Percentiles rank a stretch among this genome's conserved stretches.
These are phyloP conservation scores for Suhomyces guaymorum DNA, from an alignment of 1,139 yeast genomes.

Conservation along the genomic window DNA sequence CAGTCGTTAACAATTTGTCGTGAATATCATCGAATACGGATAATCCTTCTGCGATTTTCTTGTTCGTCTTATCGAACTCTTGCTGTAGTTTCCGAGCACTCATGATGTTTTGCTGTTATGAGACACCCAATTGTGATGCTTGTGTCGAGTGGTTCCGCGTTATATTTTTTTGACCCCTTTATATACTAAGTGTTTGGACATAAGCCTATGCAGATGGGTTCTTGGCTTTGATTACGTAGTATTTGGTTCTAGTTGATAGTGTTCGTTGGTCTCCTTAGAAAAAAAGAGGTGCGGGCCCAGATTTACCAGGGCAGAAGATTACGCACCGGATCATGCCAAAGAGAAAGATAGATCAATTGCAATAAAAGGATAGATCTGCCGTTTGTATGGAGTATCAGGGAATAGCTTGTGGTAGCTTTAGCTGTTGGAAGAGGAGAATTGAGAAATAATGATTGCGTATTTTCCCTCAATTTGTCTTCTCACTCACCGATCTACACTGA, in stretches of 20 bases:
- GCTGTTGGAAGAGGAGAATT: too few relatives aligned
- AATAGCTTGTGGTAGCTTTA: too few relatives aligned
- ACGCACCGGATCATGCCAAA: too few relatives aligned
- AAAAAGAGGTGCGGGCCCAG: slow-evolving; percentile 3
- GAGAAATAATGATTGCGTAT: too few relatives aligned
- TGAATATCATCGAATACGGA: slow-evolving; percentile 82
- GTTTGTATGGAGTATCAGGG: too few relatives aligned
- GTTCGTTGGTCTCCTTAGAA: slow-evolving; percentile 9
- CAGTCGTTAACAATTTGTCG: slow-evolving; percentile 80
- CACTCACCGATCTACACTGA: too few relatives aligned
- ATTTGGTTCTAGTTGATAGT: background rate
- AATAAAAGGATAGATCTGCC: too few relatives aligned
- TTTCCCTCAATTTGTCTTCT: too few relatives aligned
- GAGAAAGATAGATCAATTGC: too few relatives aligned
- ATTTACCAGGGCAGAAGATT: slow-evolving; percentile 1
- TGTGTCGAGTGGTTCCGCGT: background rate
- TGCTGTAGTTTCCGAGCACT: slow-evolving; percentile 52
- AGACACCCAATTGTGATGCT: too few relatives aligned
- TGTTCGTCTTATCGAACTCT: slow-evolving; percentile 95
- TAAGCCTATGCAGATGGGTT: too few relatives aligned
- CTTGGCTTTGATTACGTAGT: background rate
- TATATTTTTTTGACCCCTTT: background rate
- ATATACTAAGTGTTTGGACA: too few relatives aligned
- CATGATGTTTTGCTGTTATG: slow-evolving; percentile 24
- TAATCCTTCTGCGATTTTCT: slow-evolving; percentile 93